Base-by-base conservation (phyloP, 352 stramenopile species). In the Phytophthora pini region DNA sequence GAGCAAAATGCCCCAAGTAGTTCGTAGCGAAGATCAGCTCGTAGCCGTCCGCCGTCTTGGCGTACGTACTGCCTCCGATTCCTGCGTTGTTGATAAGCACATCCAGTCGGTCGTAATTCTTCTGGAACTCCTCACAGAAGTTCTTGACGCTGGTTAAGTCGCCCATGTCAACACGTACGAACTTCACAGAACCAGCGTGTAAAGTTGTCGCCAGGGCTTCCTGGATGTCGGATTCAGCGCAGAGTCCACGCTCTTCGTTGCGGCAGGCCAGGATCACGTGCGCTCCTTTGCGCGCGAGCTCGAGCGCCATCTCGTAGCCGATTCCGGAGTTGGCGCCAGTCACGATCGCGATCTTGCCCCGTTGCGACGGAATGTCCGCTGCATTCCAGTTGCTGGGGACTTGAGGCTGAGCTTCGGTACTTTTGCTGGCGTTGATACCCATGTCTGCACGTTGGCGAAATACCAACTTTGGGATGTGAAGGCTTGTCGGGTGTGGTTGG, bases 21-120 rank as follows among this genome's bases (percentile, higher is more conserved):
- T 90, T 92, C 17, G 78, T 82, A 1, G 67, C 79, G 58, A 92
- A 90, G 27, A 88, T 78, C 20, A 60, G 62, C 57, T 90, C 80
- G 29, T 74, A 51, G 12, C 70, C 80, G 39, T 90, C 79, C 0
- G 20, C 56, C 0, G 76, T 76, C 15, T 73, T 50, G 11, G 52
- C 46, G 41, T 77, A 72, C 2, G 71, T 62, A 29, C 72, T 47
- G 2, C 68, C 77, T 9, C 78, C 68, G 34, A 49, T 24, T 2
- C 43, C 43, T 11, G 80, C 82, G 46, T 89, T 89, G 74, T 89
- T 89, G 53, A 91, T 61, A 1, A 91, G 69, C 34, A 89, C 6
- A 48, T 89, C 74, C 2, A 92, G 43, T 1, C 56, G 66, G 10
- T 69, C 9, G 31, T 34, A 34, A 34, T 8, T 34, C 8, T 11